Base-by-base conservation (phyloP, 2,329 filamentous ascomycete genomes). In the Venturia oleaginea region DNA sequence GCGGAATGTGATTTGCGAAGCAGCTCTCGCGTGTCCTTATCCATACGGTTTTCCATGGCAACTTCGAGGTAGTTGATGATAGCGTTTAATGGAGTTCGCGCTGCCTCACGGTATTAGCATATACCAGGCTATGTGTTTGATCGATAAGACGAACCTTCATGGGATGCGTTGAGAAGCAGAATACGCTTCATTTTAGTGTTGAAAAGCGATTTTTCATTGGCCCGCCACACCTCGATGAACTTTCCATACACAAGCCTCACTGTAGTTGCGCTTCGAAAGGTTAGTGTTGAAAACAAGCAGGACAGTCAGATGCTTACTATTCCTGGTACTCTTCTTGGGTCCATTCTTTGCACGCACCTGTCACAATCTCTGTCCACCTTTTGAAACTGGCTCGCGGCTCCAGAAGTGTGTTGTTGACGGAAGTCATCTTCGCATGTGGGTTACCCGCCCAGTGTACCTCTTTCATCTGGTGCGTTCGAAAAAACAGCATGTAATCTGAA, bases 51-150 rank as follows among this genome's bases (percentile, higher is more conserved):
- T 75, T 96, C 92, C 1, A 96, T 77, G 0, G 92, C 92, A 68
- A 96, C 96, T 69, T 96, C 92, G 0, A 96, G 82, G 69, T 95
- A 96, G 69, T 96, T 96, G 75, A 96, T 95, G 70, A 96, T 96
- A 19, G 92, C 92, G 71, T 96, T 96, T 1, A 96, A 77, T 0
- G 92, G 92, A 0, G 92, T 96, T 60, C 92, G 87, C n/a, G 59
- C 59, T 60, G 15, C 15, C 51, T 51, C 59, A 43, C n/a, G 43
- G 40, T 19, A 38, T 60, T 27, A 60, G 40, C 17, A 22, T 13
- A 60, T 3, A 60, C 13, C n/a, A 37, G 32, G 4, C 27, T n/a
- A 7, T 7, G 43, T 19, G 40, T 19, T 37, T 6, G 8, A 30
- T 37, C 7, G 8, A 30, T 4, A 38, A 27, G 24, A 27, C 59